Conservation (phyloP, 78 protist genomes). For the Dictyostelium firmibasis region DNA sequence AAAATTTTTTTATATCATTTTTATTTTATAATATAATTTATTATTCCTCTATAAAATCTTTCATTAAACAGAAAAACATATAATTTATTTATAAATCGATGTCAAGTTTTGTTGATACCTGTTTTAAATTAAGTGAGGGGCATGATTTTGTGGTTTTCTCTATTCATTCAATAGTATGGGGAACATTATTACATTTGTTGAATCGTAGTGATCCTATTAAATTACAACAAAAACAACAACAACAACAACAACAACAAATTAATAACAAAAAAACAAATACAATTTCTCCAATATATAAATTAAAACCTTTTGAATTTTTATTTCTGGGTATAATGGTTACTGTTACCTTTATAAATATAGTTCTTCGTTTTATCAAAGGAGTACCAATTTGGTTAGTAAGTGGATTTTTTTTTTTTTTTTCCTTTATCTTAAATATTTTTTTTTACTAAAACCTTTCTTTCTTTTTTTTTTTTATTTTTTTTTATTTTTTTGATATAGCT, state of each 20-base stretch:
- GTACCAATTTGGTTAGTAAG: constrained; percentile 74
- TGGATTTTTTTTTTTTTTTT: background rate
- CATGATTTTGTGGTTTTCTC: background rate
- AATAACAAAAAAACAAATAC: background rate
- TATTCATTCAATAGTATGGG: background rate
- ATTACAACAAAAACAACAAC: background rate
- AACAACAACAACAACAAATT: background rate
- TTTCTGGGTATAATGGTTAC: background rate
- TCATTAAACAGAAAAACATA: background rate
- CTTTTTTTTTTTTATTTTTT: background rate
- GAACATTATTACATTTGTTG: background rate
- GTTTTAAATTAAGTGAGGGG: constrained; percentile 16
- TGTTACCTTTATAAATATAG: background rate
- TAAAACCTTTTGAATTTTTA: background rate
- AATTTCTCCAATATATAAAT: background rate
- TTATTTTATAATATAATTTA: background rate
- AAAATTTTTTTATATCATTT: too few species aligned
- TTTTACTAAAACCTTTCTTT: too few species aligned
- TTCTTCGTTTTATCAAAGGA: constrained; percentile 30
- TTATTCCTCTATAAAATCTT: background rate
- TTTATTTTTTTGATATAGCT: background rate
- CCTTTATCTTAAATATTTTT: too few species aligned
- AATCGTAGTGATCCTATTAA: background rate
- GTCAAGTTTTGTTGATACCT: constrained; percentile 3
- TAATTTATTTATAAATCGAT: background rate